Evolutionary conservation across 257 asterid genomes (phyloP).

Genomic region (Penstemon newberryi): DNA sequence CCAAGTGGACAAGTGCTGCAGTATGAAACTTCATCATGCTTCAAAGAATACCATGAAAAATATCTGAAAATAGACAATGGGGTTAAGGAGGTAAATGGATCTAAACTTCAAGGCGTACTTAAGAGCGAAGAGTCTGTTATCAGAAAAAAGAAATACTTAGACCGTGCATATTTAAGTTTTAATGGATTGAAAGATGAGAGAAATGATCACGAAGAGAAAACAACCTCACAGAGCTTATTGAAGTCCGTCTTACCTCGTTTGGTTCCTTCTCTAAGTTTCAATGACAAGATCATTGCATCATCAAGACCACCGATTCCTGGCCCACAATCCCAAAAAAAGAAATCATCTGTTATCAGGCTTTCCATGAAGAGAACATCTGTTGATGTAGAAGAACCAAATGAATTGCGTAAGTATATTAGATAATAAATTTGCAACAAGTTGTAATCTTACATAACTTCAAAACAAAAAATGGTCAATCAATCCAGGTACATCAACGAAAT

Average conservation of each 20-base stretch:
- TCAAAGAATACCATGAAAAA: conserved; percentile 48
- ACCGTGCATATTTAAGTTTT: conserved; percentile 46
- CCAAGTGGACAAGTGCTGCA: conserved; percentile 71
- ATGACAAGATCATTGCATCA: conserved; percentile 41
- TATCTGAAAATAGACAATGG: conserved; percentile 41
- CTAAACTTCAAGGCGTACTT: conserved; percentile 38
- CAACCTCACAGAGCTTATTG: conserved; percentile 34
- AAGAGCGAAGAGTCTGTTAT: conserved; percentile 40
- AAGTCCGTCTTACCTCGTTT: conserved; percentile 45
- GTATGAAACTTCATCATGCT: conserved; percentile 62
- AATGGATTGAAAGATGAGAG: conserved; percentile 37
- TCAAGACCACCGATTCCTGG: conserved; percentile 21
- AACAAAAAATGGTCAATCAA: conserved; percentile 3
- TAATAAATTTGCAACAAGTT: neutral
- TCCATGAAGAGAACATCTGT: conserved; percentile 68
- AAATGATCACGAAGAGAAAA: conserved; percentile 37
- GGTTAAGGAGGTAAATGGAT: conserved; percentile 45
- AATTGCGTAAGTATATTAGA: conserved; percentile 45
- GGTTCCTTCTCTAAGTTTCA: conserved; percentile 47
- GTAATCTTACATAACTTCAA: neutral
- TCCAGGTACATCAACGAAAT: conserved; percentile 60
- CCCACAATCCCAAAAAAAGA: conserved; percentile 53
- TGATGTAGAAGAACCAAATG: conserved; percentile 54
- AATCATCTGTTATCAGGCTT: conserved; percentile 76
- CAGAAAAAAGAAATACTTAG: conserved; percentile 41